Evolutionary conservation across 2,329 filamentous ascomycete genomes (phyloP).

Genomic region (Diplodia seriata): DNA sequence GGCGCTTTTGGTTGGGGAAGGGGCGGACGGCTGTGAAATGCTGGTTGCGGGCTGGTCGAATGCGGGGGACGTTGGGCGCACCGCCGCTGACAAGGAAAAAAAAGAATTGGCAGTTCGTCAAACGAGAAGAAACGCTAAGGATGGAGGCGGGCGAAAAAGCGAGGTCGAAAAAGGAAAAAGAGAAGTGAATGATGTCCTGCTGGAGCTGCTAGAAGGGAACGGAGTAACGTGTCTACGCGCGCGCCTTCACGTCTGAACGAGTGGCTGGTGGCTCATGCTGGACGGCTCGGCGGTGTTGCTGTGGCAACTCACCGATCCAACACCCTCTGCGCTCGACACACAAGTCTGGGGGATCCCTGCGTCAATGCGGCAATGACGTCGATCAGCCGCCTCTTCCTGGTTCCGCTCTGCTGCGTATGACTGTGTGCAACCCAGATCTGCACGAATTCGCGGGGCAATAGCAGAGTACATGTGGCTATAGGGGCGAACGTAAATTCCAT

Average conservation of each 20-base stretch:
- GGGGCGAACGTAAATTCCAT: neutral
- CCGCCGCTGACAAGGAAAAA: neutral
- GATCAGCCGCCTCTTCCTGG: conserved; percentile 5
- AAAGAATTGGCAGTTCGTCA: neutral
- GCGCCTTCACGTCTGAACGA: neutral
- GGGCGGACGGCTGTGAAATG: neutral
- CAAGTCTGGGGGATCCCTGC: conserved; percentile 26
- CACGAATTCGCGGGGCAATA: neutral
- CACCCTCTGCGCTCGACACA: conserved; percentile 14
- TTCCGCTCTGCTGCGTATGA: neutral
- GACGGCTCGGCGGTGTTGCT: conserved; percentile 19
- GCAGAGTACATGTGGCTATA: neutral
- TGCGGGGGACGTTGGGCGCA: neutral
- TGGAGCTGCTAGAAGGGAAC: neutral
- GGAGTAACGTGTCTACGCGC: conserved; percentile 1
- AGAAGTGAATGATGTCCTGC: neutral
- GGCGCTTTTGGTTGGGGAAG: conserved; percentile 17
- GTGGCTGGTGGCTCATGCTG: conserved; percentile 14
- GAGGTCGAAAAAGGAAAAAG: neutral
- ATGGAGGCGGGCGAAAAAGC: neutral
- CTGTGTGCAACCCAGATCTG: neutral
- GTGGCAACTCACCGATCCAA: conserved; percentile 21
- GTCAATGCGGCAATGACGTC: conserved; percentile 26
- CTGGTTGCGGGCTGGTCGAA: neutral
- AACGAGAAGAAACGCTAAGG: neutral